A percentile compares a stretch with the other conserved stretches of the same genome.
These are phyloP conservation scores for Aspergillus neoniger DNA, from an alignment of 2,329 filamentous ascomycete genomes.

Conservation along the genomic window DNA sequence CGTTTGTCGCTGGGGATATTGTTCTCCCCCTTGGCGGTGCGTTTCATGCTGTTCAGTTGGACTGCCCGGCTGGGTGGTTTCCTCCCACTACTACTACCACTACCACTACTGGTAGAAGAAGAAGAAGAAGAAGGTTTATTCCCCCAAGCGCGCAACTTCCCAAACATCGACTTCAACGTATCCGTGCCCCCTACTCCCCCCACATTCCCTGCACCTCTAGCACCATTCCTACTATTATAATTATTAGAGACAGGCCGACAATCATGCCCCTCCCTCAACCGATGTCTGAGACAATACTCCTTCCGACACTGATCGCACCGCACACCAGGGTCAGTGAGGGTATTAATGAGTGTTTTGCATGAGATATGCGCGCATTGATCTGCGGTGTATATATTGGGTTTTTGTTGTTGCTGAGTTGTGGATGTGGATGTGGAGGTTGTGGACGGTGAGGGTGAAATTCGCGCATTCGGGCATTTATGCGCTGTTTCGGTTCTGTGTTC, in stretches of 20 bases:
- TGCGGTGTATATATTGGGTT: conserved; percentile 60
- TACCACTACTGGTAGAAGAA: conserved; percentile 59
- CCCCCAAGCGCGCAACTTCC: conserved; percentile 78
- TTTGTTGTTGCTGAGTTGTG: conserved; percentile 28
- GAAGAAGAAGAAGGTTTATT: conserved; percentile 58
- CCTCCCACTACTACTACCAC: conserved; percentile 69
- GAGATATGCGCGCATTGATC: conserved; percentile 51
- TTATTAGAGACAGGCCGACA: conserved; percentile 64
- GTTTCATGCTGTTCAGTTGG: conserved; percentile 77
- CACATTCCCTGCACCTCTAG: neutral
- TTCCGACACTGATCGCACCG: conserved; percentile 52
- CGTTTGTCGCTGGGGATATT: conserved; percentile 79
- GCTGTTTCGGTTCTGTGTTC: conserved; percentile 86
- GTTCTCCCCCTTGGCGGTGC: conserved; percentile 83
- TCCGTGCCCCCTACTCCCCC: conserved; percentile 48
- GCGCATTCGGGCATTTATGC: conserved; percentile 68
- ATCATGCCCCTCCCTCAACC: conserved; percentile 70
- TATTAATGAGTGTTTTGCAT: conserved; percentile 58
- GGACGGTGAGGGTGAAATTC: conserved; percentile 22
- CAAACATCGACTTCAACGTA: conserved; percentile 72
- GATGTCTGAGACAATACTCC: conserved; percentile 55
- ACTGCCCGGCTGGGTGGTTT: conserved; percentile 66
- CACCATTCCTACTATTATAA: conserved; percentile 25
- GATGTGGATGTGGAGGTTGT: conserved; percentile 31
- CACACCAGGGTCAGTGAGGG: conserved; percentile 52